Percentiles rank a stretch among this genome's conserved stretches.
Evolutionary conservation across 257 asterid species (phyloP).

Genomic region (Orobanche coerulescens): DNA sequence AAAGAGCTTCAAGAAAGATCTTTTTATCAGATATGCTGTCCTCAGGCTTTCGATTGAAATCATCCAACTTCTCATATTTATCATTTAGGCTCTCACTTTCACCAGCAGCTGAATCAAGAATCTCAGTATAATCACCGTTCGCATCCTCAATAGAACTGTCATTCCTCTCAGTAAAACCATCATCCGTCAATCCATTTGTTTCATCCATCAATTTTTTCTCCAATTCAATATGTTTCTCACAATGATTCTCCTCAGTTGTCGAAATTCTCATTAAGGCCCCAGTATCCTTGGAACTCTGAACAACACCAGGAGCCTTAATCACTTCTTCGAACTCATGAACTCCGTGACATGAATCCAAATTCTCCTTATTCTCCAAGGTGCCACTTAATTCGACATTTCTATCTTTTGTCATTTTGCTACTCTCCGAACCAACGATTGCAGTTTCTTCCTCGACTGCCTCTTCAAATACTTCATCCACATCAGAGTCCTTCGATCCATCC

Average conservation of each 20-base stretch:
- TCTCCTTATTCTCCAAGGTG: constrained; percentile 25
- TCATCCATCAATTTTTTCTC: constrained; percentile 22
- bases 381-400: constrained; percentile 24
- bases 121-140: constrained; percentile 25
- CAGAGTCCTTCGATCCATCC: constrained; percentile 33
- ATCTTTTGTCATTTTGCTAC: constrained; percentile 3
- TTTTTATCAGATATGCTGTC: constrained; percentile 26
- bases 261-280: constrained; percentile 22
- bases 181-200: constrained; percentile 27
- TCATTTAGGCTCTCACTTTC: constrained; percentile 25
- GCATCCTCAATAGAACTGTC: constrained; percentile 26
- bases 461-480: constrained; percentile 44
- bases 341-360: constrained; percentile 28
- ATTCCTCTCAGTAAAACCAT: constrained; percentile 12
- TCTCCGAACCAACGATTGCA: constrained; percentile 23
- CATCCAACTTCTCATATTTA: constrained; percentile 25
- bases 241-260: constrained; percentile 13
- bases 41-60: constrained; percentile 27
- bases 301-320: constrained; percentile 25
- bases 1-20: constrained; percentile 29
- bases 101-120: constrained; percentile 26
- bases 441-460: constrained; percentile 42
- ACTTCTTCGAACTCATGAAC: constrained; percentile 35
- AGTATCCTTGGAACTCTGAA: constrained; percentile 22
- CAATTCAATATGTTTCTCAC: constrained; percentile 20